Base-by-base conservation (phyloP, 2,329 filamentous ascomycete species). In the Aspergillus quadrilineatus region DNA sequence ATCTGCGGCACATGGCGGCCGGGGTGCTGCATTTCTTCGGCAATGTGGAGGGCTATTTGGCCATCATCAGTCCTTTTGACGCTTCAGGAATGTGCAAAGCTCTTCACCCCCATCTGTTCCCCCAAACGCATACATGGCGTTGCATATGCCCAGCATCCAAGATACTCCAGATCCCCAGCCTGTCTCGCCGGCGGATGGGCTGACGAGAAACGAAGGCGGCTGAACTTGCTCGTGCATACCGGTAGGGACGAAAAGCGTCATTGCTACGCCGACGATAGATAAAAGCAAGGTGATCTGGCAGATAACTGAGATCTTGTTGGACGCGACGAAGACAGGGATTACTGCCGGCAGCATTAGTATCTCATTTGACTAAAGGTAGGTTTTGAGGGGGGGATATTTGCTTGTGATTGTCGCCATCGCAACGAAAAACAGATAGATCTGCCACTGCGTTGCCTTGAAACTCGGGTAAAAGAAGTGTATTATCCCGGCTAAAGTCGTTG, bases 61-160 rank as follows among this genome's bases (percentile, higher is more conserved):
- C 5, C 44, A 8, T 44, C 22, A 44, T 17, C 10, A 44, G 7
- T 22, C 1, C 6, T 5, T 10, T 22, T 26, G 10, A 44, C 6
- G 3, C 6, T 6, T 1, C 14, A 15, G 15, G 28, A 12, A 42
- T 12, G 37, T 32, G 17, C 7, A 17, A 10, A 17, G 39, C 29
- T 22, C 17, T 50, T 12, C 32, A 56, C 65, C 45, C 3, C 22
- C 22, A 22, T 69, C 68, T 2, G 62, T 65, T 6, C 58, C 64
- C 4, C 61, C 15, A 42, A 61, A 70, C 5, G 63, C 59, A 37
- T 66, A 71, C 60, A 69, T 66, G 53, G 61, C 68, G 48, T 58
- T 69, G 50, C 49, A 59, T 6, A 67, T 56, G 1, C 62, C 65
- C 7, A 69, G 50, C 8, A 67, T 49, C 30, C 63, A 68, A 1